Evolutionary conservation across 1,284 basidiomycete species (phyloP), one percentile per base, ranked within the genome.

Genomic region (Ganoderma multipileum): DNA sequence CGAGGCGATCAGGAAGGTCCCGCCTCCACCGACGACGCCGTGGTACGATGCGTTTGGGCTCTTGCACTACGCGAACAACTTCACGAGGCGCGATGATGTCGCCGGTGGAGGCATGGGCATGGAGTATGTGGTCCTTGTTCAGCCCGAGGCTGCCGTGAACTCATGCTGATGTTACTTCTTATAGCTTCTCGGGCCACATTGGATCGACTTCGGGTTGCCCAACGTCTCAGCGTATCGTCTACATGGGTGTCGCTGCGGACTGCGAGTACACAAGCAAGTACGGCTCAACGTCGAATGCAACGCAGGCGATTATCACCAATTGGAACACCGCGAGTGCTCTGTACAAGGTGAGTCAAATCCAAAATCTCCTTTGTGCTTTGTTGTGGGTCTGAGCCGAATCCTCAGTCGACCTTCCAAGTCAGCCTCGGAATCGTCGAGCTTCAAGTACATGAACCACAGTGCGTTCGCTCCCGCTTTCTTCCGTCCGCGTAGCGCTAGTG

Each of bases 211-310:
- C 80, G 2, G 95, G 95, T 12, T 97, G 95, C 78, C 93, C 95
- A 1, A 88, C 81, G 58, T 84, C 86, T 0, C 91, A 92, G 76
- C 87, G 89, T 81, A 86, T 96, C 67, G 89, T 95, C 28, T 94
- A 91, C 76, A 90, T 95, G 86, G 95, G 95, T 28, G 92, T 96
- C 55, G 95, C 95, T 0, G 91, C 95, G 2, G 95, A 98, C 79
- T 97, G 95, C 80, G 89, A 87, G 72, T 97, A 96, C 74, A 87
- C 90, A 2, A 74, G 81, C 23, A 83, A 84, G 58, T 92, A 94
- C 74, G 89, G 87, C 38, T 86, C 86, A 1, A 79, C 84, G 71
- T 83, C 87, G 42, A 89, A 88, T 68, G 94, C 95, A 1, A 90
- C 92, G 16, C 84, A 81, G 41, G 90, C 92, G 75, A 94, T 96